Evolutionary conservation across 495 filamentous ascomycete genomes (phyloP).

Genomic region (Chaetomium cochliodes): DNA sequence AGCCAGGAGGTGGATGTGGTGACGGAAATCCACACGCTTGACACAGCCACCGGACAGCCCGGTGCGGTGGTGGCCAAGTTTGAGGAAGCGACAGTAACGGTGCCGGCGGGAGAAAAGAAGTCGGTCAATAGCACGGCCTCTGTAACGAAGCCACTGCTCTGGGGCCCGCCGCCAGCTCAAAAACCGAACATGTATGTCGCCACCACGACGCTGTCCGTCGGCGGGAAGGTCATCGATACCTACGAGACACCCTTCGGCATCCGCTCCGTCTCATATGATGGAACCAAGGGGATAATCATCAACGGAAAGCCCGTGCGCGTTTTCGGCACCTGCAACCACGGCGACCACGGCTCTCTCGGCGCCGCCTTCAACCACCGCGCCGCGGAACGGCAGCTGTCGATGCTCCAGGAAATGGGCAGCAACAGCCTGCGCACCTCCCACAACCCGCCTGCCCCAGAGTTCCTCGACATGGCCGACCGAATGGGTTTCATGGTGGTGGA

Average conservation of each 20-base stretch:
- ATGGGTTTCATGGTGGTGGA: slow-evolving; percentile 59
- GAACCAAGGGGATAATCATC: slow-evolving; percentile 43
- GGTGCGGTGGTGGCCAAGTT: slow-evolving; percentile 32
- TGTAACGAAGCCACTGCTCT: slow-evolving; percentile 43
- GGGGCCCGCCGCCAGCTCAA: slow-evolving; percentile 49
- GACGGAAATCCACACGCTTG: slow-evolving; percentile 15
- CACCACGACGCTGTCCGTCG: slow-evolving; percentile 35
- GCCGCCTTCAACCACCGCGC: slow-evolving; percentile 49
- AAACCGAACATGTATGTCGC: slow-evolving; percentile 50
- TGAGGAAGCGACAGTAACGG: slow-evolving; percentile 20
- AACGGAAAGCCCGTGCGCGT: slow-evolving; percentile 43
- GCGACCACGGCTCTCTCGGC: slow-evolving; percentile 49
- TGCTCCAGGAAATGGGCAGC: slow-evolving; percentile 49
- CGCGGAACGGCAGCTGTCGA: slow-evolving; percentile 44
- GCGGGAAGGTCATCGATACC: slow-evolving; percentile 39
- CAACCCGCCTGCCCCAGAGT: slow-evolving; percentile 52
- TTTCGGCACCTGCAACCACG: slow-evolving; percentile 49
- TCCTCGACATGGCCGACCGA: slow-evolving; percentile 57
- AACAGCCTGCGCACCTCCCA: slow-evolving; percentile 53
- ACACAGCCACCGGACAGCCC: slow-evolving; percentile 25
- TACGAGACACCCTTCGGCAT: slow-evolving; percentile 53
- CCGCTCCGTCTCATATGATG: slow-evolving; percentile 37
- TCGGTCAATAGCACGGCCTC: slow-evolving; percentile 38
- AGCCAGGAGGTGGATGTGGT: neutral
- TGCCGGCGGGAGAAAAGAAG: slow-evolving; percentile 34